phyloP scores from a whole-genome alignment of 345 rosid species.

The Xanthoceras sorbifolium region DNA sequence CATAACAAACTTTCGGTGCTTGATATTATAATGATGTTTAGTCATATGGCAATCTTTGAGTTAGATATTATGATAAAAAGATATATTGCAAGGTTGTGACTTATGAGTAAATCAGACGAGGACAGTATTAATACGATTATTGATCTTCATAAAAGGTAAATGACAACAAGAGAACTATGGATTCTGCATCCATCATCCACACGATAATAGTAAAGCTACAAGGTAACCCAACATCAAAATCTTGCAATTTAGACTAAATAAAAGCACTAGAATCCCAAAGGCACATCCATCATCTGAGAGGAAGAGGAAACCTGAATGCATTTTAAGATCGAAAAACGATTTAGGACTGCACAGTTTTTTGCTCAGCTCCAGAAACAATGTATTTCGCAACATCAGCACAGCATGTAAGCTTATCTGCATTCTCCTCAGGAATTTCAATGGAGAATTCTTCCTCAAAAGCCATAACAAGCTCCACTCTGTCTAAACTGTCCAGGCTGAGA shows the following conservation, averaged over 20 bases:
- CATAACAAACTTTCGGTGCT: neutral
- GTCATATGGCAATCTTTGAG: slow-evolving; percentile 3
- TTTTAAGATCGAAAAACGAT: neutral
- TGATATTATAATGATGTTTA: slow-evolving; percentile 5
- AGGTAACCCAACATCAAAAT: neutral
- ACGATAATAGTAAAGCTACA: neutral
- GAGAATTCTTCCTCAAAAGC: slow-evolving; percentile 70
- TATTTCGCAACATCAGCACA: slow-evolving; percentile 64
- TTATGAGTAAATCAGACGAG: neutral
- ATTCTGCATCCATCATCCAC: neutral
- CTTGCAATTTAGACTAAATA: neutral
- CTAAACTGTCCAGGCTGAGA: slow-evolving; percentile 61
- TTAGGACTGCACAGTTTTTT: slow-evolving; percentile 26
- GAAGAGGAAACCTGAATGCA: neutral
- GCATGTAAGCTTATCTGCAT: slow-evolving; percentile 58
- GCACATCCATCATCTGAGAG: neutral
- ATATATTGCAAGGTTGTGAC: slow-evolving; percentile 1
- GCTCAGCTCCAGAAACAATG: slow-evolving; percentile 38
- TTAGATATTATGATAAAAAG: neutral
- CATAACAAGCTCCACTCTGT: slow-evolving; percentile 74
- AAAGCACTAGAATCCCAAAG: neutral
- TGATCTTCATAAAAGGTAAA: neutral
- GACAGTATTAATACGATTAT: neutral
- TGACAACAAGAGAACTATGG: neutral
- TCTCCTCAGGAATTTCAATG: slow-evolving; percentile 62